A percentile compares a stretch with the other conserved stretches of the same genome.
Evolutionary conservation across 371 early-diverging fungal genomes (phyloP).

Genomic region (Zychaea mexicana): DNA sequence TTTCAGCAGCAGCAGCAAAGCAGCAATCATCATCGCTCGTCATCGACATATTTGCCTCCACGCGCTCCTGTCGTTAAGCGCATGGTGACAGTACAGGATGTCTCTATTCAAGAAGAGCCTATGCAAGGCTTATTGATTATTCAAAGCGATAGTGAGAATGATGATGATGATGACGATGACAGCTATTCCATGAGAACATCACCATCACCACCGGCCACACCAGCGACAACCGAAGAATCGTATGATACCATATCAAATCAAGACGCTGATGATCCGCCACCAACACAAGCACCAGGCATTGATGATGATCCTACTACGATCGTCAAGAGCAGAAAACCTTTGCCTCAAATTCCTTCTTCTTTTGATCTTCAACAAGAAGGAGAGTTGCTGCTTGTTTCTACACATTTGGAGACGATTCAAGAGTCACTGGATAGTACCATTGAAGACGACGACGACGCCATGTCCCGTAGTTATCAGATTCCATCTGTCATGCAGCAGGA

Average conservation of each 20-base stretch:
- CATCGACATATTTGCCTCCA: neutral
- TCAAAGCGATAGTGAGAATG: conserved; percentile 12
- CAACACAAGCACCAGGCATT: no score
- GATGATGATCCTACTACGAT: neutral
- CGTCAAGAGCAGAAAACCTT: neutral
- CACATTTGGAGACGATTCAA: conserved; percentile 12
- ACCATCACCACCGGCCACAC: neutral
- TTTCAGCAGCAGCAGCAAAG: neutral
- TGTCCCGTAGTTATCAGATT: neutral
- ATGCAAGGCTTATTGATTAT: conserved; percentile 16
- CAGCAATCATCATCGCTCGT: neutral
- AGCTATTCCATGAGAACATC: neutral
- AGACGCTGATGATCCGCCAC: no score
- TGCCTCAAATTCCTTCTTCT: neutral
- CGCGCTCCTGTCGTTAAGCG: conserved; percentile 3
- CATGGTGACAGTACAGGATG: conserved; percentile 20
- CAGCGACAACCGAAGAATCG: neutral
- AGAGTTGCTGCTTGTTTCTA: neutral
- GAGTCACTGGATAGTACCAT: conserved; percentile 7
- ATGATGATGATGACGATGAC: conserved; percentile 16
- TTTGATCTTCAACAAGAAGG: neutral
- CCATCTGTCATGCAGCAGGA: neutral
- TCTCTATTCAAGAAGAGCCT: conserved; percentile 9
- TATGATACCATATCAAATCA: neutral
- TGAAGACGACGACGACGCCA: conserved; percentile 7